phyloP scores from a whole-genome alignment of 768 basidiomycete genomes.

The Postia placenta region DNA sequence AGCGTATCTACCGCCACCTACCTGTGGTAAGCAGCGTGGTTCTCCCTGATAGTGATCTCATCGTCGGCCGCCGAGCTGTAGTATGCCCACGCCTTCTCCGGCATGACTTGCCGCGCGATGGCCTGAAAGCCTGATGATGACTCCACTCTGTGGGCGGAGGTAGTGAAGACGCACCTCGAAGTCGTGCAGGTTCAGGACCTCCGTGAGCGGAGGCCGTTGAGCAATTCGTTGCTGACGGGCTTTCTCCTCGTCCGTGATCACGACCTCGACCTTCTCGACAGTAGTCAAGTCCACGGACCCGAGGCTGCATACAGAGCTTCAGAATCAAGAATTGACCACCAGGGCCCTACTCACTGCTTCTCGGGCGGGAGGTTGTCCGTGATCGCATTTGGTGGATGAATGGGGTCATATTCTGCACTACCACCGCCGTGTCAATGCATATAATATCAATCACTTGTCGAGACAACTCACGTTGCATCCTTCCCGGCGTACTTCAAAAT shows the following conservation, averaged over 20 bases:
- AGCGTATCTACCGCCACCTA: slow-evolving; percentile 18
- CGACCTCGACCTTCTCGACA: slow-evolving; percentile 52
- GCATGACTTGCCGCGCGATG: slow-evolving; percentile 75
- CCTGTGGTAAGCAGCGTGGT: slow-evolving; percentile 89
- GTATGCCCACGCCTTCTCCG: slow-evolving; percentile 90
- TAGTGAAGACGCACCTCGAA: slow-evolving; percentile 63
- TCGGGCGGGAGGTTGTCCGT: slow-evolving; percentile 73
- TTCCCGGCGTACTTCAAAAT: slow-evolving; percentile 50
- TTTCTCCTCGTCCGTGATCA: slow-evolving; percentile 57
- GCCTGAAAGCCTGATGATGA: no score
- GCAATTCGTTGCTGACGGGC: slow-evolving; percentile 54
- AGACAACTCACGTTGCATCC: slow-evolving; percentile 33
- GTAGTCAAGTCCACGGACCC: slow-evolving; percentile 68
- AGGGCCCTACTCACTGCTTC: slow-evolving; percentile 45
- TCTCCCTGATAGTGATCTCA: slow-evolving; percentile 85
- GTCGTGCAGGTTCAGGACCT: slow-evolving; percentile 87
- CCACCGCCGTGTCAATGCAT: not conserved
- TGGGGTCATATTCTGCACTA: slow-evolving; percentile 69
- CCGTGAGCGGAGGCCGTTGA: slow-evolving; percentile 64
- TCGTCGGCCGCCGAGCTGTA: slow-evolving; percentile 94
- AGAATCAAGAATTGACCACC: no score
- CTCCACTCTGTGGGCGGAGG: no score
- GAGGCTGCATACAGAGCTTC: slow-evolving; percentile 27
- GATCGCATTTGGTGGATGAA: slow-evolving; percentile 83
- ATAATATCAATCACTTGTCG: no score